Evolutionary conservation across 1,284 basidiomycete genomes (phyloP).

Genomic region (Boletellus dicymbophilus): DNA sequence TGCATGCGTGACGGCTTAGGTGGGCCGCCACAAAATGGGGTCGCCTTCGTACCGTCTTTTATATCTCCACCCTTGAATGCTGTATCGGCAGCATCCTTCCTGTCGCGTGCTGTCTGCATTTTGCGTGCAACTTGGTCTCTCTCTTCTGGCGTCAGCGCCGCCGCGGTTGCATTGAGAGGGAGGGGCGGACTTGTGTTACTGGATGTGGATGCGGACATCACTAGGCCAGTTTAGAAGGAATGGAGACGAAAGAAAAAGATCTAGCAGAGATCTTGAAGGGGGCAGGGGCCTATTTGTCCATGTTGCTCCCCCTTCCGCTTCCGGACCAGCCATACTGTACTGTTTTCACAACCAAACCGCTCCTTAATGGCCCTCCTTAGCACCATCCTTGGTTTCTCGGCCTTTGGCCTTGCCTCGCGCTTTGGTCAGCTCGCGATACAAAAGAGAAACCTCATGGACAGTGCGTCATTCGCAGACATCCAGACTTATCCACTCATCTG

Average conservation of each 20-base stretch:
- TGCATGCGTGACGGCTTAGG: slow-evolving; percentile 31
- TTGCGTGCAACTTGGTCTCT: slow-evolving; percentile 43
- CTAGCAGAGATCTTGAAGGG: too few species aligned
- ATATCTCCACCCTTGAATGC: slow-evolving; percentile 70
- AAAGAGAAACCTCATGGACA: slow-evolving; percentile 63
- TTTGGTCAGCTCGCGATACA: slow-evolving; percentile 84
- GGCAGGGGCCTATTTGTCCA: slow-evolving; percentile 24
- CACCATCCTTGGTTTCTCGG: slow-evolving; percentile 76
- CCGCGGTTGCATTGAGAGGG: slow-evolving; percentile 25
- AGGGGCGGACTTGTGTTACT: not conserved
- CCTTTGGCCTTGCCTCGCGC: slow-evolving; percentile 76
- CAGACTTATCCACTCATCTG: not conserved
- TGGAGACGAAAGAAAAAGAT: too few species aligned
- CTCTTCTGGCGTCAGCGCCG: slow-evolving; percentile 23
- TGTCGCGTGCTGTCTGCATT: slow-evolving; percentile 59
- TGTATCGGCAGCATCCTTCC: slow-evolving; percentile 74
- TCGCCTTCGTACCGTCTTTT: slow-evolving; percentile 52
- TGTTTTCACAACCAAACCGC: not conserved
- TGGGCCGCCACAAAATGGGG: slow-evolving; percentile 1
- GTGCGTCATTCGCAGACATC: slow-evolving; percentile 45
- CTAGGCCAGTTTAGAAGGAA: not conserved
- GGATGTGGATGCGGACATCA: slow-evolving; percentile 19
- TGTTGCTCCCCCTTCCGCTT: slow-evolving; percentile 21
- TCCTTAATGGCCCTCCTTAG: slow-evolving; percentile 65
- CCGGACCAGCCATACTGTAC: not conserved